Base-by-base conservation (phyloP, 2,329 filamentous ascomycete genomes). In the Fusarium penzigii region DNA sequence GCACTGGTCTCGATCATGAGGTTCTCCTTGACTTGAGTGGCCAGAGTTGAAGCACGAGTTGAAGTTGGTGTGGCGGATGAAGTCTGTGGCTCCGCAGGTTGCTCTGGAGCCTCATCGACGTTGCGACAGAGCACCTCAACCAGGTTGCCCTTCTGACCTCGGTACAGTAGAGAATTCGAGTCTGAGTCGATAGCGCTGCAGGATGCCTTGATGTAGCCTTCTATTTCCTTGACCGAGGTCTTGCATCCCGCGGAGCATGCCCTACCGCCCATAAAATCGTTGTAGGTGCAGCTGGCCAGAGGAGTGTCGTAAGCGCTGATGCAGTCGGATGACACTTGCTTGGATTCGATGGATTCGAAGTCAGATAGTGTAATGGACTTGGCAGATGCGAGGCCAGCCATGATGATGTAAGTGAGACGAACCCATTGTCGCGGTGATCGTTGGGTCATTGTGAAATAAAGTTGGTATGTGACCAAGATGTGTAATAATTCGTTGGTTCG, bases 261-360 rank as follows among this genome's bases (percentile, higher is more conserved):
- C 12, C 56, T 66, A 36, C 67, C 68, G 3, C 49, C 49, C 25
- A 77, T 77, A 57, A 78, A 65, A 29, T 65, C 76, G 49, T 49
- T 29, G 4, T 58, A 34, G 5, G 46, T 51, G 61, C 77, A 79
- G 45, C 69, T 68, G n/a, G 49, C 40, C 25, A 79, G 70, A 6
- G 70, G 69, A 6, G 66, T 64, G 57, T 75, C 73, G 64, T 79
- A 79, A 34, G 72, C 75, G 38, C 70, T 58, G 13, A 71, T 63
- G 57, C 77, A 79, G 40, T 57, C 58, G 36, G 72, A 49, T 1
- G 74, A 69, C 10, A 74, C 64, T 5, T 68, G 61, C n/a, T 68
- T 54, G 11, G 70, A 65, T n/a, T 68, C 63, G 49, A 79, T 68
- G 40, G 70, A 63, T 49, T 78, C 68, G 49, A 79, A 74, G 57